These are phyloP conservation scores for Eucalyptus polybractea DNA, from an alignment of 345 rosid genomes.

Conservation along the genomic window DNA sequence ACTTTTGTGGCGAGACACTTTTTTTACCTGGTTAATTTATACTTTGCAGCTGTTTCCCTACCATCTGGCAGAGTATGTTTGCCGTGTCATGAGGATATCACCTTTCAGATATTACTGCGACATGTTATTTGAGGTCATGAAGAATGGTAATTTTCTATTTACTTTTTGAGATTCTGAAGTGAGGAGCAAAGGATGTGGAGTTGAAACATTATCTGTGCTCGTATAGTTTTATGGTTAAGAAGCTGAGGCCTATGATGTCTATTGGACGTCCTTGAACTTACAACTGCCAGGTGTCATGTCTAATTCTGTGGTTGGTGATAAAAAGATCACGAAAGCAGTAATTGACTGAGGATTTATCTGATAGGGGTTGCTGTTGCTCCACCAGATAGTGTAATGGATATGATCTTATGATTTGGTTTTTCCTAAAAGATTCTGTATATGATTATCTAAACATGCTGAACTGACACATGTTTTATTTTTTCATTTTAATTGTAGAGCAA, in stretches of 20 bases:
- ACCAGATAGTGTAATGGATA: background rate
- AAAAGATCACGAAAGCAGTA: background rate
- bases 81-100: slow-evolving; percentile 95
- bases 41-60: slow-evolving; percentile 82
- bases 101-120: slow-evolving; percentile 99
- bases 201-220: background rate
- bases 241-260: background rate
- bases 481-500: slow-evolving; percentile 60
- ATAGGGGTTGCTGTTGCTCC: background rate
- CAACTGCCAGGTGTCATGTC: background rate
- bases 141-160: slow-evolving; percentile 44
- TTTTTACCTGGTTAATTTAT: background rate
- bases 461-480: background rate
- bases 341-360: background rate
- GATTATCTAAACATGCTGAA: background rate
- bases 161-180: background rate
- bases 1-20: background rate
- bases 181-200: background rate
- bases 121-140: slow-evolving; percentile 97
- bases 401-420: background rate
- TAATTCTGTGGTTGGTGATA: background rate
- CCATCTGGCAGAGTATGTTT: slow-evolving; percentile 93
- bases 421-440: background rate
- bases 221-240: background rate
- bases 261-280: background rate